Conservation (phyloP, 495 filamentous ascomycete genomes). For the Penicillium atrosanguineum region DNA sequence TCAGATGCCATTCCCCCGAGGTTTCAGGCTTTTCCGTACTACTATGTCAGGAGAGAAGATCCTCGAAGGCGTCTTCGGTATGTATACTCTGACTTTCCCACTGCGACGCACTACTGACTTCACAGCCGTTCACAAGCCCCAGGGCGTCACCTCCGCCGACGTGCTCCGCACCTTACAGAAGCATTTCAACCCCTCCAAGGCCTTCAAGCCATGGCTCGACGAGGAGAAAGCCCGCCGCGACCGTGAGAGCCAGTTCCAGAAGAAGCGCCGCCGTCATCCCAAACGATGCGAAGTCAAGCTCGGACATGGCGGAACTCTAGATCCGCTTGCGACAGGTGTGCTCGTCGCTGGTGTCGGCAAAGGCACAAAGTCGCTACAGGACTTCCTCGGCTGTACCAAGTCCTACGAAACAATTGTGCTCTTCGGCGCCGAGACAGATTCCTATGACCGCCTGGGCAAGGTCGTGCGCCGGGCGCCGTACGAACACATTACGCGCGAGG, state of each 20-base stretch:
- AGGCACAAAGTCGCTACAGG: conserved; percentile 77
- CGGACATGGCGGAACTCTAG: conserved; percentile 93
- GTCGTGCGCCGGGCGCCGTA: conserved; percentile 70
- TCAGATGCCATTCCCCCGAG: conserved; percentile 35
- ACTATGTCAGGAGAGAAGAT: conserved; percentile 61
- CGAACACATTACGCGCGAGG: conserved; percentile 72
- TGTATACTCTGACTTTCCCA: conserved; percentile 2
- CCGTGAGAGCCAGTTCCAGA: conserved; percentile 53
- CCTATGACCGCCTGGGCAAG: conserved; percentile 83
- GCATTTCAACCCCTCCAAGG: conserved; percentile 73
- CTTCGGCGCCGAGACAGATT: conserved; percentile 91
- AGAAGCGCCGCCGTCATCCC: conserved; percentile 51
- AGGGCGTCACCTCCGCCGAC: conserved; percentile 78
- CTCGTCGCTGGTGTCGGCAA: conserved; percentile 82
- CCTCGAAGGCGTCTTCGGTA: conserved; percentile 75
- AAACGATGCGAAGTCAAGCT: conserved; percentile 74
- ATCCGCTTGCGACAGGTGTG: conserved; percentile 91
- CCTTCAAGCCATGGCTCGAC: conserved; percentile 73
- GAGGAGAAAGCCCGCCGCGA: conserved; percentile 51
- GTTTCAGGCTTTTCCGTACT: conserved; percentile 32
- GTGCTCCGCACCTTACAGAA: conserved; percentile 79
- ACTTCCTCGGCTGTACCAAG: conserved; percentile 86
- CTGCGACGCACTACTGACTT: background rate
- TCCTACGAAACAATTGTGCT: conserved; percentile 84
- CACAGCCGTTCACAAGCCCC: conserved; percentile 88